These are phyloP conservation scores for Gregarina niphandrodes DNA, from an alignment of 169 alveolate species.

Conservation along the genomic window DNA sequence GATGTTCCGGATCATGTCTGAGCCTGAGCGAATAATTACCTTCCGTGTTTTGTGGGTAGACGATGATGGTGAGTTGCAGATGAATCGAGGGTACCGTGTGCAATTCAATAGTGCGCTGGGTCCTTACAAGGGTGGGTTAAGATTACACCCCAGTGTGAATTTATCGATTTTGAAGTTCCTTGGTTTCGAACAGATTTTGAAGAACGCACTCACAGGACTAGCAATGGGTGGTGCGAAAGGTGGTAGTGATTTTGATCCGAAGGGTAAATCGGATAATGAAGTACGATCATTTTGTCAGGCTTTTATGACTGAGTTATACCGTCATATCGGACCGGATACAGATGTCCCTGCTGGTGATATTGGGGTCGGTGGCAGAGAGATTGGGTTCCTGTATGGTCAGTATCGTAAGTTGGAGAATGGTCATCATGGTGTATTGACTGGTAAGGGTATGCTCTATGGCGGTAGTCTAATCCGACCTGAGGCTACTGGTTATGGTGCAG, in stretches of 20 bases:
- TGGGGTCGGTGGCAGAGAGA: constrained; percentile 56
- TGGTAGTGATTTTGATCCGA: constrained; percentile 58
- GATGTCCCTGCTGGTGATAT: constrained; percentile 67
- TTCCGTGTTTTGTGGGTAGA: constrained; percentile 43
- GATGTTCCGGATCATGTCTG: constrained; percentile 29
- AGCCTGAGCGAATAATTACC: constrained; percentile 38
- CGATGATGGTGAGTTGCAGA: constrained; percentile 36
- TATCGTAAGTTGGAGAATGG: constrained; percentile 32
- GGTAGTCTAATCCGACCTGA: constrained; percentile 50
- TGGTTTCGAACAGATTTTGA: constrained; percentile 57
- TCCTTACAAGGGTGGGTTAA: constrained; percentile 56
- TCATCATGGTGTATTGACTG: constrained; percentile 47
- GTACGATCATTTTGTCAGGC: constrained; percentile 42
- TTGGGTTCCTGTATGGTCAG: constrained; percentile 54
- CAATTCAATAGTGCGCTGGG: constrained; percentile 45
- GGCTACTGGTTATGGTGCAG: constrained; percentile 59
- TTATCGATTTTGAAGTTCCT: constrained; percentile 44
- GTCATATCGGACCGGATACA: constrained; percentile 43
- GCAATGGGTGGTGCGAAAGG: constrained; percentile 59
- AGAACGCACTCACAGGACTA: constrained; percentile 43
- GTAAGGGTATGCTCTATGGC: constrained; percentile 48
- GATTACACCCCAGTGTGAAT: constrained; percentile 49
- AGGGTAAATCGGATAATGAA: constrained; percentile 47
- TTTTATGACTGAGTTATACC: constrained; percentile 27
- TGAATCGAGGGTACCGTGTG: constrained; percentile 46